phyloP scores from a whole-genome alignment of 208 protist genomes.

The Jaenimonas drosophilae region DNA sequence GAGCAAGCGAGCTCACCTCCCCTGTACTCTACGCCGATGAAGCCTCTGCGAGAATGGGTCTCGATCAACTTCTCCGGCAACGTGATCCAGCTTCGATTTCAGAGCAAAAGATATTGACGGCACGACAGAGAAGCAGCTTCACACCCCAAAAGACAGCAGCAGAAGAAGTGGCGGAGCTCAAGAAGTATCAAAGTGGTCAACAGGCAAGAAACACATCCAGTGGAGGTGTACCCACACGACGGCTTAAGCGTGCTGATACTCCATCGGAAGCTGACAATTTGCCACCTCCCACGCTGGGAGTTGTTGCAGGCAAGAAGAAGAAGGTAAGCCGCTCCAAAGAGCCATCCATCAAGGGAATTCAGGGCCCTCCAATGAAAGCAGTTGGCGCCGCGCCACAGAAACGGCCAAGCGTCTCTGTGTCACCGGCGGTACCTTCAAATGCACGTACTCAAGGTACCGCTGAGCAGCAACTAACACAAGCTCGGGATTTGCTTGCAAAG shows the following conservation, averaged over 20 bases:
- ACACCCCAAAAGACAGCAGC: background rate
- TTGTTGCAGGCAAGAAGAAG: background rate
- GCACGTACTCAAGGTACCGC: conserved; percentile 3
- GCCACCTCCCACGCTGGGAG: background rate
- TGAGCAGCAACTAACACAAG: conserved; percentile 11
- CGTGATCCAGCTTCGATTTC: too few relatives aligned
- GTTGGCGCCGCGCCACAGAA: too few relatives aligned
- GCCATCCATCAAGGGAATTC: too few relatives aligned
- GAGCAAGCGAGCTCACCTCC: too few relatives aligned
- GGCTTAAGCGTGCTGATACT: background rate
- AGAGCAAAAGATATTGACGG: background rate
- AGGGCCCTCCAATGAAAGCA: too few relatives aligned
- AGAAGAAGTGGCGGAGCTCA: background rate
- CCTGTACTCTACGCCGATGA: conserved; percentile 2
- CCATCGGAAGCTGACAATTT: background rate
- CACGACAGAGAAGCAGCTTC: background rate
- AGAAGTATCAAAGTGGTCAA: too few relatives aligned
- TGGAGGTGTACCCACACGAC: too few relatives aligned
- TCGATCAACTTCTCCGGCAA: too few relatives aligned
- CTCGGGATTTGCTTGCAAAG: conserved; percentile 3
- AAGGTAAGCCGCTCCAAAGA: background rate
- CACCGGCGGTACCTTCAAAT: background rate
- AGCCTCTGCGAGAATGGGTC: background rate
- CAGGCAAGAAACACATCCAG: too few relatives aligned
- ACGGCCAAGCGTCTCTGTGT: too few relatives aligned